Evolutionary conservation across 768 basidiomycete genomes (phyloP).

Genomic region (Termitomyces sp.): DNA sequence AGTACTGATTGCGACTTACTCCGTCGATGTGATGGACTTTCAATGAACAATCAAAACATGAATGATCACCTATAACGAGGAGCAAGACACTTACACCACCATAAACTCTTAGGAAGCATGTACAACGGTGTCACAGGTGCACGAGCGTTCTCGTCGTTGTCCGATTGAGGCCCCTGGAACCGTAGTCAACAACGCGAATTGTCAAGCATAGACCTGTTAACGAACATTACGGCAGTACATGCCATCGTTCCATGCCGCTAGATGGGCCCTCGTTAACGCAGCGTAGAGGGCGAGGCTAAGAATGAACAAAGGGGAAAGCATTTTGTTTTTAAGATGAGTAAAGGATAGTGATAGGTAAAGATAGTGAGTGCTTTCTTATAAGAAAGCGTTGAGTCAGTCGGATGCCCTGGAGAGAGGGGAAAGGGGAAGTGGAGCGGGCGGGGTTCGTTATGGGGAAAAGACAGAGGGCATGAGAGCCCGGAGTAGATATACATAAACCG

Average conservation of each 20-base stretch:
- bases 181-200: background rate
- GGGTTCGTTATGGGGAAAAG: slow-evolving; percentile 2
- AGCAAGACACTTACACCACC: slow-evolving; percentile 33
- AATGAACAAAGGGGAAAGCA: slow-evolving; percentile 8
- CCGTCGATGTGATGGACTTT: slow-evolving; percentile 30
- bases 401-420: background rate
- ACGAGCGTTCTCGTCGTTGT: slow-evolving; percentile 31
- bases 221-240: slow-evolving; percentile 44
- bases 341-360: slow-evolving; percentile 13
- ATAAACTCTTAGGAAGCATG: slow-evolving; percentile 31
- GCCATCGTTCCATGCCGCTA: slow-evolving; percentile 34
- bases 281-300: slow-evolving; percentile 1
- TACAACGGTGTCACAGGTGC: slow-evolving; percentile 37
- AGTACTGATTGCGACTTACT: slow-evolving; percentile 17
- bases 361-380: slow-evolving; percentile 5
- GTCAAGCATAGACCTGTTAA: background rate
- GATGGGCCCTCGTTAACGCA: slow-evolving; percentile 28
- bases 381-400: background rate
- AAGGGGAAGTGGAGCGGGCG: background rate
- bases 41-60: too few relatives aligned
- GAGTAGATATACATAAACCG: slow-evolving; percentile 4
- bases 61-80: background rate
- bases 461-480: background rate
- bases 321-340: background rate
- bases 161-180: slow-evolving; percentile 21